A percentile compares a stretch with the other conserved stretches of the same genome.
phyloP scores from a whole-genome alignment of 768 basidiomycete genomes.

The Leccinum rimulosum region DNA sequence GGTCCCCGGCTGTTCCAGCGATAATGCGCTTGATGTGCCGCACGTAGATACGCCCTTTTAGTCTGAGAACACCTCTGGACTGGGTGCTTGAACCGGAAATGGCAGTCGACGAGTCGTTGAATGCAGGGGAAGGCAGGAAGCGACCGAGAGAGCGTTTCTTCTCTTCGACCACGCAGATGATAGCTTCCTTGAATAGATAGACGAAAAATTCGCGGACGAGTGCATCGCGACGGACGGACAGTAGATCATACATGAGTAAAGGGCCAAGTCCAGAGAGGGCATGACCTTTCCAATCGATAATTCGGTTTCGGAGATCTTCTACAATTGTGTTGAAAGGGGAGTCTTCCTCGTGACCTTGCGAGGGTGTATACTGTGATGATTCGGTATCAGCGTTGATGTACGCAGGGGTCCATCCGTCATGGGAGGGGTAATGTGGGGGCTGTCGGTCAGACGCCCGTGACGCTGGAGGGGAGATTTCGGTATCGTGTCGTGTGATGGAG shows the following conservation, averaged over 20 bases:
- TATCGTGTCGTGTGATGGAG: slow-evolving; percentile 21
- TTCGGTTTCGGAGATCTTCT: slow-evolving; percentile 84
- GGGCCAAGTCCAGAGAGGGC: slow-evolving; percentile 86
- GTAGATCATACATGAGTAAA: slow-evolving; percentile 88
- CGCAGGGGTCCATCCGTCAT: slow-evolving; percentile 28
- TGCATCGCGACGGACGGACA: slow-evolving; percentile 84
- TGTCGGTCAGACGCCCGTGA: slow-evolving; percentile 17
- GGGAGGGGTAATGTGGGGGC: slow-evolving; percentile 11
- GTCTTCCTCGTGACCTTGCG: slow-evolving; percentile 48
- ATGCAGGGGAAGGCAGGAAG: slow-evolving; percentile 62
- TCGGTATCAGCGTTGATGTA: slow-evolving; percentile 31
- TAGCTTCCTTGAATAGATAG: slow-evolving; percentile 96
- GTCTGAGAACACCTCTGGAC: slow-evolving; percentile 69
- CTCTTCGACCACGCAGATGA: slow-evolving; percentile 98
- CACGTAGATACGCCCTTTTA: slow-evolving; percentile 95
- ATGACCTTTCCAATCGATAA: slow-evolving; percentile 96
- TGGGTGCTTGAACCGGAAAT: slow-evolving; percentile 32
- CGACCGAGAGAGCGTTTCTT: slow-evolving; percentile 80
- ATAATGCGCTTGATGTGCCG: slow-evolving; percentile 90
- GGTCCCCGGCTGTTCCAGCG: slow-evolving; percentile 76
- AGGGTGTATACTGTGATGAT: slow-evolving; percentile 29
- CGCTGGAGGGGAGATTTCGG: slow-evolving; percentile 14
- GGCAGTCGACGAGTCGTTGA: slow-evolving; percentile 50
- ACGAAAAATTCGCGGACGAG: slow-evolving; percentile 94
- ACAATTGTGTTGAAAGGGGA: slow-evolving; percentile 83